Evolutionary conservation across 2,329 filamentous ascomycete species (phyloP).

Genomic region (Aspergillus uvarum): DNA sequence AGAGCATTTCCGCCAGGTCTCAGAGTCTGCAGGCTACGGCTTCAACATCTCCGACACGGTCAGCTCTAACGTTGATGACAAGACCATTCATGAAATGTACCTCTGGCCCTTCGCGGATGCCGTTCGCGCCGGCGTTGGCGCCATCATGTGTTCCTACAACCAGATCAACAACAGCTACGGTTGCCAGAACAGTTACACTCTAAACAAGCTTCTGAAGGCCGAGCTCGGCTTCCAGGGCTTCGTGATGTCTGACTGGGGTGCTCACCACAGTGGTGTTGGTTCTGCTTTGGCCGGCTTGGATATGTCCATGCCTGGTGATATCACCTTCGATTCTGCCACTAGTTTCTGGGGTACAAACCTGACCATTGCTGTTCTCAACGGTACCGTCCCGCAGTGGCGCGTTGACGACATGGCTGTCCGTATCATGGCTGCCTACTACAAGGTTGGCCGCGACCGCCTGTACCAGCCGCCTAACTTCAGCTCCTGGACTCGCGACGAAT

Average conservation of each 20-base stretch:
- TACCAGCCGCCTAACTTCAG: slow-evolving; percentile 73
- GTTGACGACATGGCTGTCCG: slow-evolving; percentile 90
- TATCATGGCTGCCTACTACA: slow-evolving; percentile 67
- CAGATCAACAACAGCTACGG: slow-evolving; percentile 68
- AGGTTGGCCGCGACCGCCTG: slow-evolving; percentile 57
- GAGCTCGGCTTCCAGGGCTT: slow-evolving; percentile 77
- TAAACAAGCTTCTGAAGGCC: slow-evolving; percentile 65
- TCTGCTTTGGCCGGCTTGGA: slow-evolving; percentile 69
- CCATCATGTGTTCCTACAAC: slow-evolving; percentile 73
- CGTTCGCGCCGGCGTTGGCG: slow-evolving; percentile 63
- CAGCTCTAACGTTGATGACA: slow-evolving; percentile 63
- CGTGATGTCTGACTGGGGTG: slow-evolving; percentile 71
- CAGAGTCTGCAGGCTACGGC: slow-evolving; percentile 59
- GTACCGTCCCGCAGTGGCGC: slow-evolving; percentile 81
- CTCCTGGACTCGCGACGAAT: slow-evolving; percentile 79
- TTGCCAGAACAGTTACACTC: slow-evolving; percentile 62
- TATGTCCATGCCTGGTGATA: slow-evolving; percentile 85
- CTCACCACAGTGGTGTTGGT: slow-evolving; percentile 69
- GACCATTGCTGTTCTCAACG: slow-evolving; percentile 83
- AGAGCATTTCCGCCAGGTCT: slow-evolving; percentile 66
- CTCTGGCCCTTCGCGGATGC: slow-evolving; percentile 70
- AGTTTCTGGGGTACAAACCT: slow-evolving; percentile 85
- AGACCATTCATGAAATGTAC: slow-evolving; percentile 64
- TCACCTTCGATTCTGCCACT: slow-evolving; percentile 67
- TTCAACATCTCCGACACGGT: slow-evolving; percentile 62